Percentiles rank a stretch among this genome's conserved stretches.
Evolutionary conservation across 73 alveolate species (phyloP).

Genomic region (Paramecium octaurelia): DNA sequence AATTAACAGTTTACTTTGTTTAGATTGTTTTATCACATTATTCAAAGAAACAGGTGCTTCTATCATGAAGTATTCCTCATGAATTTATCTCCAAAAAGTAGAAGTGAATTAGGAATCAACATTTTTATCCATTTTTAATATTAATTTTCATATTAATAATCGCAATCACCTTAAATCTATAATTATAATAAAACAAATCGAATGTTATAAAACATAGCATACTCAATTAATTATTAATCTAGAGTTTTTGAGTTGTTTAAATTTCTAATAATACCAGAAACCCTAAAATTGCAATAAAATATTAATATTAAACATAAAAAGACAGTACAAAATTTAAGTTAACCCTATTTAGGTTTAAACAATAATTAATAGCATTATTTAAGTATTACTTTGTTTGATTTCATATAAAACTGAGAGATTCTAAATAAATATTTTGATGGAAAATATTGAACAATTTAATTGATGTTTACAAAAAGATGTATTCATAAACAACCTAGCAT

Average conservation of each 20-base stretch:
- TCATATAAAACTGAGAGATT: neutral
- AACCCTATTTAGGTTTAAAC: neutral
- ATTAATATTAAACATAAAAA: neutral
- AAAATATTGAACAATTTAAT: too few relatives aligned
- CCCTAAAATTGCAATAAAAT: neutral
- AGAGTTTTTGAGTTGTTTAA: neutral
- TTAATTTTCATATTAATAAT: neutral
- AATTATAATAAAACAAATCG: neutral
- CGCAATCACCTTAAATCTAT: neutral
- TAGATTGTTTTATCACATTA: neutral
- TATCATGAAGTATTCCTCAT: neutral
- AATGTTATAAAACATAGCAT: neutral
- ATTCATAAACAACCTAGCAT: neutral
- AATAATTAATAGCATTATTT: neutral
- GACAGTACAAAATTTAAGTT: neutral
- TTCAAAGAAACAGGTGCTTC: neutral
- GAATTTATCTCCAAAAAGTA: neutral
- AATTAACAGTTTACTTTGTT: neutral
- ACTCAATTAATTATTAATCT: too few relatives aligned
- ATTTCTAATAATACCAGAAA: neutral
- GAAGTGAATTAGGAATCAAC: conserved; percentile 29
- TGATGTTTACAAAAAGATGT: neutral
- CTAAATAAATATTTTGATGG: neutral
- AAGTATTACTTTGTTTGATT: neutral
- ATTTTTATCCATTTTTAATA: conserved; percentile 41